phyloP scores from a whole-genome alignment of 345 rosid genomes.

The Salix suchowensis region DNA sequence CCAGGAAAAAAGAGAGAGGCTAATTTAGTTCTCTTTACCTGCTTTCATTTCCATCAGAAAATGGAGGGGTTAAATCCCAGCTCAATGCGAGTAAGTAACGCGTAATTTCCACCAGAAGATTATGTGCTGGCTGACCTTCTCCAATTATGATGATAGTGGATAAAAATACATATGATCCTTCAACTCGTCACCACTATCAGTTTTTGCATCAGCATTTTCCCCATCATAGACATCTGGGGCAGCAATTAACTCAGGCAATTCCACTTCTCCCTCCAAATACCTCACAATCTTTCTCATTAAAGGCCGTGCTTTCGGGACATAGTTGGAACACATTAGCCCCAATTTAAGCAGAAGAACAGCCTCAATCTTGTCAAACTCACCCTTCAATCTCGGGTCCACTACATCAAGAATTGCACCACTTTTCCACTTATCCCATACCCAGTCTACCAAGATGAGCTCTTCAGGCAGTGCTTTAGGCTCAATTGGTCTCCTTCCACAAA shows the following conservation, averaged over 20 bases:
- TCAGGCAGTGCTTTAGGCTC: background rate
- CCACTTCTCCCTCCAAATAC: background rate
- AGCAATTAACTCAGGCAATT: conserved; percentile 5
- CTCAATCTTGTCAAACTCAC: background rate
- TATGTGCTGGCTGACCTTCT: conserved; percentile 33
- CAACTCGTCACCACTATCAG: conserved; percentile 12
- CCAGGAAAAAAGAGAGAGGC: too few relatives aligned
- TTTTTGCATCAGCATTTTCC: conserved; percentile 25
- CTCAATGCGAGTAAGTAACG: conserved; percentile 33
- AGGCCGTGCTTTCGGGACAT: background rate
- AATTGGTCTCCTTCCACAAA: background rate
- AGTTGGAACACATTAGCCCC: background rate
- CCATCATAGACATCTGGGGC: conserved; percentile 42
- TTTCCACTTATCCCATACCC: background rate
- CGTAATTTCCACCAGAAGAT: conserved; percentile 32
- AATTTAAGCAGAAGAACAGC: background rate
- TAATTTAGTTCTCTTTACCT: background rate
- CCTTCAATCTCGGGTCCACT: background rate
- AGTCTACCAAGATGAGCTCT: background rate
- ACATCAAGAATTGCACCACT: background rate
- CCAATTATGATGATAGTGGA: conserved; percentile 29
- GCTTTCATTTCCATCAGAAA: conserved; percentile 18
- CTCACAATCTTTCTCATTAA: background rate
- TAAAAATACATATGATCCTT: conserved; percentile 54
- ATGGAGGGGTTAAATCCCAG: conserved; percentile 31